phyloP scores from a whole-genome alignment of 768 basidiomycete genomes.

The Russula sp. region DNA sequence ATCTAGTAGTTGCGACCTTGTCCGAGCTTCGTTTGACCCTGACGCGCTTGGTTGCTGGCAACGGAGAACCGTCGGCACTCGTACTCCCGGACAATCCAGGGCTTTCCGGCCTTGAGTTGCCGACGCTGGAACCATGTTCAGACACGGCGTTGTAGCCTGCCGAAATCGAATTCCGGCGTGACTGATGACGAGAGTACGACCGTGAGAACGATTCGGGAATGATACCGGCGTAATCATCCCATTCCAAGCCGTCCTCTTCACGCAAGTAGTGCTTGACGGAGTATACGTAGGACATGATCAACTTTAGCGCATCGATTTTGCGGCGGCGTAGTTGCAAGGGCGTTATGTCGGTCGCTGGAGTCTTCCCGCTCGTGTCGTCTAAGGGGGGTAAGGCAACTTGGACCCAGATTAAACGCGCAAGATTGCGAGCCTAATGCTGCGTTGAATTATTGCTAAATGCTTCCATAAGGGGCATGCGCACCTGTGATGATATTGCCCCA shows the following conservation, averaged over 20 bases:
- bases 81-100: slow-evolving; percentile 15
- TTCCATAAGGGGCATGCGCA: slow-evolving; percentile 31
- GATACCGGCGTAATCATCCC: slow-evolving; percentile 63
- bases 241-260: slow-evolving; percentile 72
- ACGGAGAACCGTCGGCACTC: slow-evolving; percentile 8
- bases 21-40: slow-evolving; percentile 70
- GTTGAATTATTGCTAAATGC: slow-evolving; percentile 5
- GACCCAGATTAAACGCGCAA: slow-evolving; percentile 77
- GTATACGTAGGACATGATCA: slow-evolving; percentile 67
- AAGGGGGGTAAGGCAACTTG: slow-evolving; percentile 64
- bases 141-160: slow-evolving; percentile 38
- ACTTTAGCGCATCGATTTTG: slow-evolving; percentile 69
- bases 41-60: slow-evolving; percentile 52
- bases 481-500: slow-evolving; percentile 63
- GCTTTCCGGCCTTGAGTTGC: slow-evolving; percentile 17
- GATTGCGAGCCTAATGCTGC: slow-evolving; percentile 55
- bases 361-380: slow-evolving; percentile 55
- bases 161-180: slow-evolving; percentile 37
- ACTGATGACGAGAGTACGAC: slow-evolving; percentile 31
- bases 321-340: slow-evolving; percentile 52
- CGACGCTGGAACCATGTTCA: slow-evolving; percentile 29
- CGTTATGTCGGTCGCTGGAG: slow-evolving; percentile 46
- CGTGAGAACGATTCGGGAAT: slow-evolving; percentile 60
- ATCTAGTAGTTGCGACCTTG: slow-evolving; percentile 45
- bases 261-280: slow-evolving; percentile 80